Evolutionary conservation across 2,329 filamentous ascomycete species (phyloP).

Genomic region (Pestalotiopsis sp.): DNA sequence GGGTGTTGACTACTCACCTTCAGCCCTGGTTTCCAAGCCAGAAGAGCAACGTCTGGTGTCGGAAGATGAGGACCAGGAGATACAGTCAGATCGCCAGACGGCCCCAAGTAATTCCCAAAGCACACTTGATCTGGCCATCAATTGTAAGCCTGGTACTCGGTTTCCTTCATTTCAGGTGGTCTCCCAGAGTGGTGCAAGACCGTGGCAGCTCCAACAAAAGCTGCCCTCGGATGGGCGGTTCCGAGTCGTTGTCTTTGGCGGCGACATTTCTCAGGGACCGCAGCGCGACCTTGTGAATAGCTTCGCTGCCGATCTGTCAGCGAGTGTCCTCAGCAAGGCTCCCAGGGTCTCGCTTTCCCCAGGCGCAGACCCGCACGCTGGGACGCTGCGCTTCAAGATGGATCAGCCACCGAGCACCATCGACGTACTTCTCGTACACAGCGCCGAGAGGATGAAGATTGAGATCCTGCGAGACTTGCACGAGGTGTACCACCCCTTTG

Average conservation of each 20-base stretch:
- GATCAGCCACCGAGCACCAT: slow-evolving; percentile 47
- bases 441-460: slow-evolving; percentile 45
- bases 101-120: slow-evolving; percentile 21
- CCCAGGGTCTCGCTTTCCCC: slow-evolving; percentile 22
- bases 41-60: not conserved
- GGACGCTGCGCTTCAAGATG: slow-evolving; percentile 20
- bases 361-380: slow-evolving; percentile 16
- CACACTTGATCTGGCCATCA: slow-evolving; percentile 40
- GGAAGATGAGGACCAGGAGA: slow-evolving; percentile 42
- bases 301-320: slow-evolving; percentile 46
- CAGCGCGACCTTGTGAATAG: slow-evolving; percentile 45
- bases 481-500: slow-evolving; percentile 46
- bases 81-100: slow-evolving; percentile 14
- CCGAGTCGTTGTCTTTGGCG: slow-evolving; percentile 59
- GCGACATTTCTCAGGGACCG: slow-evolving; percentile 44
- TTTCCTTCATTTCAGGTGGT: slow-evolving; percentile 57
- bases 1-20: slow-evolving; percentile 58
- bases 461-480: slow-evolving; percentile 52
- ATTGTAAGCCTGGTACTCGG: slow-evolving; percentile 51
- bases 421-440: slow-evolving; percentile 63
- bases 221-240: slow-evolving; percentile 55
- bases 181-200: slow-evolving; percentile 51
- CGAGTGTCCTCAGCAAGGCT: slow-evolving; percentile 43
- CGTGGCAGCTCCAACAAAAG: slow-evolving; percentile 56
- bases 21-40: slow-evolving; percentile 55